These are phyloP conservation scores for Psilocybe sp. DNA, from an alignment of 768 basidiomycete species.

Conservation along the genomic window DNA sequence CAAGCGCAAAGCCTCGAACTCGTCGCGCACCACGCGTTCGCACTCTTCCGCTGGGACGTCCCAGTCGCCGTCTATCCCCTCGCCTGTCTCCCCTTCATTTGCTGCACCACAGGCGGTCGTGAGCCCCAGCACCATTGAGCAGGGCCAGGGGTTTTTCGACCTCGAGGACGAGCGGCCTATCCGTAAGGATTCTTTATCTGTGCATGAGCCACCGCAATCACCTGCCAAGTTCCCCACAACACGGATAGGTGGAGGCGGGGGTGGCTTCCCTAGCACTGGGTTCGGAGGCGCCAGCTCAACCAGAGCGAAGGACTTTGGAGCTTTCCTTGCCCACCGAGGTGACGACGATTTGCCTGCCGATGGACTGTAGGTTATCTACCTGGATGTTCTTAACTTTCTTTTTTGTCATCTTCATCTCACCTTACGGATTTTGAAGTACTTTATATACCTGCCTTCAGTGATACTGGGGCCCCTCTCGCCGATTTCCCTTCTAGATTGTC, in stretches of 20 bases:
- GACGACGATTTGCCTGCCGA: slow-evolving; percentile 11
- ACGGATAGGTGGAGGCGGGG: slow-evolving; percentile 6
- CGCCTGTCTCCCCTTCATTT: slow-evolving; percentile 36
- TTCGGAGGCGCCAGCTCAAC: slow-evolving; percentile 12
- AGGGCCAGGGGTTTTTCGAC: slow-evolving; percentile 34
- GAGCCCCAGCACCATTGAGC: slow-evolving; percentile 28
- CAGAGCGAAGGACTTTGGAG: slow-evolving; percentile 16
- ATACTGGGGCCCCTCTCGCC: no score
- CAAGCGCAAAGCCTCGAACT: slow-evolving; percentile 25
- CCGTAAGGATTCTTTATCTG: not conserved
- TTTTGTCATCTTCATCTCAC: not conserved
- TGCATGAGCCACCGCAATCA: not conserved
- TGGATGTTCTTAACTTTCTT: not conserved
- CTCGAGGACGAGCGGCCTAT: slow-evolving; percentile 23
- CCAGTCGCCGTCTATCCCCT: slow-evolving; percentile 43
- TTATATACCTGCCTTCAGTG: no score
- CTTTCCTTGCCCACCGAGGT: slow-evolving; percentile 17
- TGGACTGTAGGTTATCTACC: not conserved
- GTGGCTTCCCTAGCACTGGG: slow-evolving; percentile 10
- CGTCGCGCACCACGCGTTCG: slow-evolving; percentile 20
- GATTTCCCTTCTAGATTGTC: no score
- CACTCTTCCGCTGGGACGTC: slow-evolving; percentile 36
- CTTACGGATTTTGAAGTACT: no score
- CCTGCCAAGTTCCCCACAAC: slow-evolving; percentile 7
- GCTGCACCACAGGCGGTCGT: slow-evolving; percentile 18